Evolutionary conservation across 495 filamentous ascomycete genomes (phyloP).

Genomic region (Astrocystis sublimbata): DNA sequence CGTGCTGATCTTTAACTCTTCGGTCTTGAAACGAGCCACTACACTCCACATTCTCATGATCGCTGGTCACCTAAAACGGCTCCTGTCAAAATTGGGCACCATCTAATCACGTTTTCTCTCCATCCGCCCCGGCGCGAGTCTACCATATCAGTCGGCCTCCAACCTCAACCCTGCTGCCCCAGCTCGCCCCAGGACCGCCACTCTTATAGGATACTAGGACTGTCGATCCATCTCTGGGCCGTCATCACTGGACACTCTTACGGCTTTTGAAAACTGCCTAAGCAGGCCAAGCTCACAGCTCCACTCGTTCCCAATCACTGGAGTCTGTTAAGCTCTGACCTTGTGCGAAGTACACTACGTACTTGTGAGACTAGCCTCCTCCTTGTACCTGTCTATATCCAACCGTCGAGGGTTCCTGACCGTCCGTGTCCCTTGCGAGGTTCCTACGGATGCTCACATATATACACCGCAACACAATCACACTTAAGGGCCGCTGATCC

Average conservation of each 20-base stretch:
- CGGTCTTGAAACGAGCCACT: constrained; percentile 41
- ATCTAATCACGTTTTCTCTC: constrained; percentile 35
- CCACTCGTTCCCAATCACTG: constrained; percentile 47
- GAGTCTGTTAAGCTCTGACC: constrained; percentile 43
- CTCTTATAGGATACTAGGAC: constrained; percentile 38
- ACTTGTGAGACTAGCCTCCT: constrained; percentile 16
- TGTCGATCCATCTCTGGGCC: constrained; percentile 49
- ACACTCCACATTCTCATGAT: constrained; percentile 42
- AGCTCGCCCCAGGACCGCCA: constrained; percentile 26
- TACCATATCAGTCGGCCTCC: constrained; percentile 20
- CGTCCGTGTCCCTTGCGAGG: constrained; percentile 39
- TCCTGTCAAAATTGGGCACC: constrained; percentile 39
- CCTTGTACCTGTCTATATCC: constrained; percentile 29
- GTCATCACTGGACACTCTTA: constrained; percentile 44
- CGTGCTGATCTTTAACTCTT: constrained; percentile 40
- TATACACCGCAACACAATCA: constrained; percentile 64
- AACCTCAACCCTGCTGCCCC: constrained; percentile 23
- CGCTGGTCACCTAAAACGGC: constrained; percentile 39
- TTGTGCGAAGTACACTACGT: constrained; percentile 38
- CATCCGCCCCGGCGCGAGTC: constrained; percentile 31
- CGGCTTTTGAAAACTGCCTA: constrained; percentile 21
- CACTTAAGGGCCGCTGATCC: constrained; percentile 83
- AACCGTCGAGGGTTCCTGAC: constrained; percentile 35
- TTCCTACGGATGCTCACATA: constrained; percentile 52
- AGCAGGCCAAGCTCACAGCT: constrained; percentile 35